phyloP scores from a whole-genome alignment of 2,329 filamentous ascomycete species.

The Didymella arachidicola region DNA sequence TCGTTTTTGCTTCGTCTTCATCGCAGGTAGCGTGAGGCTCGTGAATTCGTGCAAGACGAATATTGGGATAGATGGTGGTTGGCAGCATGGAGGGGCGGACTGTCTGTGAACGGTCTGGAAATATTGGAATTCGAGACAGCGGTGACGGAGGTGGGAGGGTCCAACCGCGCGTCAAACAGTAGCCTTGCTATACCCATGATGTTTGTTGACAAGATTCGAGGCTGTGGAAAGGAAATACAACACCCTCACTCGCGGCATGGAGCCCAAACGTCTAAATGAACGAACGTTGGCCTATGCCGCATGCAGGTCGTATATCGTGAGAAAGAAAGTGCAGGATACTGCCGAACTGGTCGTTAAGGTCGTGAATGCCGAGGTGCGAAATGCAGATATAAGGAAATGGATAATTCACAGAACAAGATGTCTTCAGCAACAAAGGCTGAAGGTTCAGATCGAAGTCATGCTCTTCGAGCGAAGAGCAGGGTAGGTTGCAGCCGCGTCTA shows the following conservation, averaged over 20 bases:
- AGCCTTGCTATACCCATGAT: constrained; percentile 24
- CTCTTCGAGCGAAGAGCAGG: not conserved
- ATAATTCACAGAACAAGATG: constrained; percentile 44
- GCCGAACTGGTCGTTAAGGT: constrained; percentile 45
- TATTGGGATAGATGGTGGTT: constrained; percentile 5
- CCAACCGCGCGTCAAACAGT: constrained; percentile 25
- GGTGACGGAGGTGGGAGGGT: constrained; percentile 16
- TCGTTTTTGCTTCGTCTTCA: constrained; percentile 42
- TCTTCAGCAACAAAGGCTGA: constrained; percentile 26
- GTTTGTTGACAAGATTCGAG: constrained; percentile 31
- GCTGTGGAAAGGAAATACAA: constrained; percentile 46
- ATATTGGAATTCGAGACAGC: constrained; percentile 7
- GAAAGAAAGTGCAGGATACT: constrained; percentile 40
- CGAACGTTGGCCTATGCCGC: constrained; percentile 44
- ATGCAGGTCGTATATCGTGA: constrained; percentile 51
- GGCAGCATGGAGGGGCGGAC: constrained; percentile 9
- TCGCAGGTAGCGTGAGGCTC: constrained; percentile 32
- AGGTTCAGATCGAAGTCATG: constrained; percentile 8
- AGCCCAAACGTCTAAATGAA: constrained; percentile 36
- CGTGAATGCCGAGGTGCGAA: constrained; percentile 47
- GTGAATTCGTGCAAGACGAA: constrained; percentile 8
- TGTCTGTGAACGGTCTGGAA: constrained; percentile 1
- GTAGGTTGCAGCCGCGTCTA: constrained; percentile 46
- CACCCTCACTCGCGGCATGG: constrained; percentile 44
- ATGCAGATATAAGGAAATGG: constrained; percentile 39